Base-by-base conservation (phyloP, 352 stramenopile genomes). In the Pythium rhizo-oryzae region DNA sequence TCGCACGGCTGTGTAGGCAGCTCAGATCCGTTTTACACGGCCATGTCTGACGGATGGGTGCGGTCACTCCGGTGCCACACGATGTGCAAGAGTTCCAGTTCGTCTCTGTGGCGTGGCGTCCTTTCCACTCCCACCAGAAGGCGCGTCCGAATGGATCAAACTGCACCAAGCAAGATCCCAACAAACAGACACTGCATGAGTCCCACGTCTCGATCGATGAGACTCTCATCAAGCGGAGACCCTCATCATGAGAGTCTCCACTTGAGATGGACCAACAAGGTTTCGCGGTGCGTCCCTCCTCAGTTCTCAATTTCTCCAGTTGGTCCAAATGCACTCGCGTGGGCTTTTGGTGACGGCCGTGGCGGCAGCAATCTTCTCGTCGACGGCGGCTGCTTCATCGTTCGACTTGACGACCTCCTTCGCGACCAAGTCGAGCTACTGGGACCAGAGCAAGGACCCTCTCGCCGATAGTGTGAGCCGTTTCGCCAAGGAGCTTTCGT, bases 351-450 rank as follows among this genome's bases (percentile, higher is more conserved):
- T 35, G 23, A 41, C 52, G 33, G 8, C 16, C 1, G 0, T 59
- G 13, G 51, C 50, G 5, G 50, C 58, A 18, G 21, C 51, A 23
- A 18, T 60, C 13, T 47, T n/a, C 19, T 16, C 41, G 25, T 56
- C 18, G n/a, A 44, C 25, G 52, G 41, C 28, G 3, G 21, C 21
- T 23, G 59, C 59, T 33, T 41, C 28, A 5, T 19, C 33, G 19
- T 74, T 70, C 35, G 67, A 75, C 25, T 37, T 69, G n/a, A 33
- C 59, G 2, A 75, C 37, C 49, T 60, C 68, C 18, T 55, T 75
- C 16, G 62, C 56, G 12, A 65, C 68, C 57, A 75, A 75, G 68
- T 70, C 68, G 3, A 18, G 62, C 44, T 75, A 70, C 62, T 75
- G 57, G 56, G 68, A 75, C 52, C 62, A 70, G 51, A 63, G 62